Conservation (phyloP, 2,329 filamentous ascomycete genomes). For the Arthroderma uncinatum region DNA sequence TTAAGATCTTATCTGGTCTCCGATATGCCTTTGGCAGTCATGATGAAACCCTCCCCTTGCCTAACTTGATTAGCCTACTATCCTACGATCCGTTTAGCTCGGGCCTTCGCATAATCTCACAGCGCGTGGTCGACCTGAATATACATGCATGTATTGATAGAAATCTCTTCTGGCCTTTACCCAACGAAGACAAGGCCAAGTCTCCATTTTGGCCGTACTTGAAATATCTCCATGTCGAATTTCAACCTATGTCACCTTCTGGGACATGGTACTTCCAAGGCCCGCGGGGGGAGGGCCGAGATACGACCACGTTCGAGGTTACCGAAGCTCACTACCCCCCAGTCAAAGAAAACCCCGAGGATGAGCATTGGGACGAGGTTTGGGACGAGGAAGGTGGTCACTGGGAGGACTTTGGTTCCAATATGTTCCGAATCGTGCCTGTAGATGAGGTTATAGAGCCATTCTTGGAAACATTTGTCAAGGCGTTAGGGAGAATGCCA, state of each 20-base stretch:
- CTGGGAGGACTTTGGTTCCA: background rate
- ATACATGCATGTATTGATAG: conserved; percentile 7
- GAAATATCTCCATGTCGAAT: conserved; percentile 6
- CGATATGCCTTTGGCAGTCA: background rate
- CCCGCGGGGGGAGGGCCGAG: conserved; percentile 3
- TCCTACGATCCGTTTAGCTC: conserved; percentile 8
- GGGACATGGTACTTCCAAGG: conserved; percentile 10
- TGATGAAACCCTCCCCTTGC: conserved; percentile 4
- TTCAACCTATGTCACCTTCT: conserved; percentile 7
- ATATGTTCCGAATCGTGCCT: conserved; percentile 8
- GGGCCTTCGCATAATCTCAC: conserved; percentile 8
- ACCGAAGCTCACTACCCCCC: conserved; percentile 8
- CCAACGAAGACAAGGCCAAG: conserved; percentile 20
- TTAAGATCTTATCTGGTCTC: background rate
- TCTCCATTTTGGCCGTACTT: conserved; percentile 7
- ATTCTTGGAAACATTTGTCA: conserved; percentile 10
- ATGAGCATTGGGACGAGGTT: conserved; percentile 5
- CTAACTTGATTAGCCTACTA: conserved; percentile 5
- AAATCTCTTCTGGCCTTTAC: conserved; percentile 8
- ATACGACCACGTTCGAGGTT: conserved; percentile 2
- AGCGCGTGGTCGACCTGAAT: background rate
- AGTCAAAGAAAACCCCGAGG: conserved; percentile 3
- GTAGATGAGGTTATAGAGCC: conserved; percentile 9
- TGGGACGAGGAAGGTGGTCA: background rate
- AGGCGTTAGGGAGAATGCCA: conserved; percentile 10